A percentile compares a stretch with the other conserved stretches of the same genome.
These are phyloP conservation scores for Kuraishia ogatae DNA, from an alignment of 805 yeast genomes.

Conservation along the genomic window DNA sequence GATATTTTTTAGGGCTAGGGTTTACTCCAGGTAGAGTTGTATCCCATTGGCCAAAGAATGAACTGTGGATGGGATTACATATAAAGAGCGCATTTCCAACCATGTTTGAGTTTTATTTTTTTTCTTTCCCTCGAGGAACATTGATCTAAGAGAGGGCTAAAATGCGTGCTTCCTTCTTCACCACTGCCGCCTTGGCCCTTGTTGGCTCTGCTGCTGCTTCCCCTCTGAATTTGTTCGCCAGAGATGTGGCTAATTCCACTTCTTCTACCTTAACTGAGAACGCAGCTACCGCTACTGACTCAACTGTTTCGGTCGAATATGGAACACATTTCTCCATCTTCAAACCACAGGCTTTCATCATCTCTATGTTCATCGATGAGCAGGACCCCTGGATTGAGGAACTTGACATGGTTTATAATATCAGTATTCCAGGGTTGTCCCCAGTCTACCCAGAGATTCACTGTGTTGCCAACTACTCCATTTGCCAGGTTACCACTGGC, in stretches of 20 bases:
- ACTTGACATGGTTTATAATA: constrained; percentile 39
- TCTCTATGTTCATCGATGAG: constrained; percentile 49
- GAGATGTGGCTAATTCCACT: neutral
- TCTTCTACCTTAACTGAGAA: constrained; percentile 1
- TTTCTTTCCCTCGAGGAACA: too few species aligned
- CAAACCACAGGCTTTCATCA: constrained; percentile 45
- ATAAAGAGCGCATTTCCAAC: neutral
- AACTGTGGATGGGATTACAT: neutral
- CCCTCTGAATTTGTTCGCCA: constrained; percentile 3
- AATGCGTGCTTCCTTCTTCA: constrained; percentile 4
- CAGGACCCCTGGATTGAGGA: constrained; percentile 42
- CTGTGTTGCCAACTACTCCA: constrained; percentile 41
- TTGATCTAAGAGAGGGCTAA: constrained; percentile 3
- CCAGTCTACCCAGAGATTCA: constrained; percentile 49
- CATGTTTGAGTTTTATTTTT: neutral
- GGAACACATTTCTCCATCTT: constrained; percentile 14
- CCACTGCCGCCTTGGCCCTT: neutral
- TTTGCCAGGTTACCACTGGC: constrained; percentile 50
- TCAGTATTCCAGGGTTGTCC: constrained; percentile 59
- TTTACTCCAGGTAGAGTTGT: neutral
- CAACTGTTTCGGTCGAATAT: constrained; percentile 3
- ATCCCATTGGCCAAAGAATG: neutral
- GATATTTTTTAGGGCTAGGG: too few species aligned
- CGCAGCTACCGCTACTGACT: constrained; percentile 5
- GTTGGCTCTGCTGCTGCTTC: constrained; percentile 1